phyloP scores from a whole-genome alignment of 805 yeast genomes.

The Allodekkera sacchari region DNA sequence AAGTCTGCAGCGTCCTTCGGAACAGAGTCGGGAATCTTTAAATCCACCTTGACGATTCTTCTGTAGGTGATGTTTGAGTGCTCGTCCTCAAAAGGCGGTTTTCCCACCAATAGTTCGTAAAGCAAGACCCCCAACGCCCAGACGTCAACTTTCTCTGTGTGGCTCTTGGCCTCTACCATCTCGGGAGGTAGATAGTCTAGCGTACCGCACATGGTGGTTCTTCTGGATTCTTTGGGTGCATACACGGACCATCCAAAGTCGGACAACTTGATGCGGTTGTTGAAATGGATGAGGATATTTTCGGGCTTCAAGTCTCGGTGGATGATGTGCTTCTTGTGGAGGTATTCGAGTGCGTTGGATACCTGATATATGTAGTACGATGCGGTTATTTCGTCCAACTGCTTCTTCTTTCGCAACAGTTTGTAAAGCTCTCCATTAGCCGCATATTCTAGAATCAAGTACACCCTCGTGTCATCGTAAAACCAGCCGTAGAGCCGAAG shows the following conservation, averaged over 20 bases:
- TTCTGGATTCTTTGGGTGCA: constrained; percentile 38
- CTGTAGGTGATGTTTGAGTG: constrained; percentile 72
- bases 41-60: constrained; percentile 70
- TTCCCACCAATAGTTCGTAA: constrained; percentile 80
- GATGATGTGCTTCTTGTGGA: constrained; percentile 73
- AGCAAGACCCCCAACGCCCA: constrained; percentile 91
- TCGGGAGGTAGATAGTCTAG: constrained; percentile 93
- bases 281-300: constrained; percentile 69
- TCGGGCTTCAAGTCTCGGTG: constrained; percentile 96
- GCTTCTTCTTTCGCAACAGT: constrained; percentile 51
- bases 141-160: constrained; percentile 71
- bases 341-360: constrained; percentile 66
- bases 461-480: constrained; percentile 72
- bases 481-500: constrained; percentile 81
- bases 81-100: constrained; percentile 86
- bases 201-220: constrained; percentile 91
- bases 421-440: constrained; percentile 83
- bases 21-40: constrained; percentile 62
- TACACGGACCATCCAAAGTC: constrained; percentile 97
- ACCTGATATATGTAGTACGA: constrained; percentile 77
- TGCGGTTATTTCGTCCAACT: constrained; percentile 68
- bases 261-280: constrained; percentile 72
- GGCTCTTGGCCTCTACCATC: constrained; percentile 77
- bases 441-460: constrained; percentile 76
- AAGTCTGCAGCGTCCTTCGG: constrained; percentile 72